Base-by-base conservation (phyloP, 352 stramenopile genomes). In the Globisporangium solare region DNA sequence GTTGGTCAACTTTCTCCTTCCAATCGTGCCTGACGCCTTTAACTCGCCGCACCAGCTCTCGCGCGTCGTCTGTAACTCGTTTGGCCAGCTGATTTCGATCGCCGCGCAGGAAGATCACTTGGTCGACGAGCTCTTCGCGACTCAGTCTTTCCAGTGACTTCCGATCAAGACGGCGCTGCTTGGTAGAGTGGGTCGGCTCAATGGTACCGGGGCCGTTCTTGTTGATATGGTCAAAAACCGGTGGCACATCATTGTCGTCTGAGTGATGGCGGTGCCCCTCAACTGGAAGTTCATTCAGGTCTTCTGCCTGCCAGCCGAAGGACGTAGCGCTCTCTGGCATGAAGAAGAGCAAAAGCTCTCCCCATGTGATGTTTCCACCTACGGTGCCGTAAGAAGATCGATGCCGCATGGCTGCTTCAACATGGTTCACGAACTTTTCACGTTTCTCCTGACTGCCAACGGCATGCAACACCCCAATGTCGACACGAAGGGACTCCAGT, bases 261-360 rank as follows among this genome's bases (percentile, higher is more conserved):
- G 27, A 35, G 27, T 6, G 10, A 35, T 35, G 6, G 27, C 3
- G 7, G 27, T 10, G 7, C 5, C 27, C 27, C 27, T 35, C 3
- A 35, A 35, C 27, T 35, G 27, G 27, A 10, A 35, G 27, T 3
- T 27, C 31, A 24, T 42, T 51, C 31, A 41, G 13, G 15, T 5
- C 35, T 22, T 42, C 50, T 21, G 27, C 5, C 27, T 11, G 27
- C 27, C 42, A 27, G 2, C 47, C 56, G 3, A 10, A 35, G 0
- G 32, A 24, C 13, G 22, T 22, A 18, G 8, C 51, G 40, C 67
- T 56, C 12, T 67, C 62, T 0, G 79, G 82, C 47, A 92, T 79
- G 47, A 89, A 89, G 8, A 86, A 56, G 5, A 92, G 62, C 57
- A 92, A 20, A 37, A 92, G 75, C 58, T 92, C 79, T 27, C 82